These are phyloP conservation scores for Emmonsiellopsis sp. DNA, from an alignment of 2,329 filamentous ascomycete genomes.

Conservation along the genomic window DNA sequence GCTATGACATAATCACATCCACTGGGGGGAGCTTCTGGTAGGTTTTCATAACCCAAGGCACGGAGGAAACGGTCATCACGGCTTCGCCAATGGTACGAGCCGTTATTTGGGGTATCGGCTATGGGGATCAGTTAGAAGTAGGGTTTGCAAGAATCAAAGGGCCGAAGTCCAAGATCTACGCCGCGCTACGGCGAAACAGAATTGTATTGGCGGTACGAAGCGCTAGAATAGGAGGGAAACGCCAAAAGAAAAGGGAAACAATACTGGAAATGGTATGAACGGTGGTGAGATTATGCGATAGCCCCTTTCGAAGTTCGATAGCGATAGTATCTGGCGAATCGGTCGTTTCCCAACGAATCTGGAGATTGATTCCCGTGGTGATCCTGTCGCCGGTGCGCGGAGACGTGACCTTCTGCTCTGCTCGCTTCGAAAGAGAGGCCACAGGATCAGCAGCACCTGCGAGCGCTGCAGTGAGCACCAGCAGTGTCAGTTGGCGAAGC, in stretches of 20 bases:
- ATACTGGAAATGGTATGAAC: conserved; percentile 9
- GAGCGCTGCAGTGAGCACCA: background rate
- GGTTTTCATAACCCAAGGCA: background rate
- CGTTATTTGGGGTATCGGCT: conserved; percentile 9
- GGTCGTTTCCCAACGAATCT: conserved; percentile 7
- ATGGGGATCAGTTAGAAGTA: background rate
- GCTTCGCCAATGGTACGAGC: conserved; percentile 10
- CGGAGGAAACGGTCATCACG: conserved; percentile 9
- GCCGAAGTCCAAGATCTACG: background rate
- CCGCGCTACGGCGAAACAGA: background rate
- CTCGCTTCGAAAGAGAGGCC: conserved; percentile 4
- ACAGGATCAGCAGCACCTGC: background rate
- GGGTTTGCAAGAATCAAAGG: background rate
- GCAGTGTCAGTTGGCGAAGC: background rate
- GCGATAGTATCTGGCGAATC: conserved; percentile 3
- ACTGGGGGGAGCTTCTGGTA: conserved; percentile 7
- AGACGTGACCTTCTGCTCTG: conserved; percentile 3
- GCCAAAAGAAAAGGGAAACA: background rate
- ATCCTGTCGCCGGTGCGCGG: conserved; percentile 6
- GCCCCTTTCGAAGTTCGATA: conserved; percentile 8
- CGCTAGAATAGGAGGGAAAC: background rate
- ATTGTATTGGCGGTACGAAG: background rate
- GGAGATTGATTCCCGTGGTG: conserved; percentile 6
- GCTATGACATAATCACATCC: conserved; percentile 9
- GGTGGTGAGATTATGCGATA: conserved; percentile 4